phyloP scores from a whole-genome alignment of 495 filamentous ascomycete genomes.

The Penicillium antarcticum region DNA sequence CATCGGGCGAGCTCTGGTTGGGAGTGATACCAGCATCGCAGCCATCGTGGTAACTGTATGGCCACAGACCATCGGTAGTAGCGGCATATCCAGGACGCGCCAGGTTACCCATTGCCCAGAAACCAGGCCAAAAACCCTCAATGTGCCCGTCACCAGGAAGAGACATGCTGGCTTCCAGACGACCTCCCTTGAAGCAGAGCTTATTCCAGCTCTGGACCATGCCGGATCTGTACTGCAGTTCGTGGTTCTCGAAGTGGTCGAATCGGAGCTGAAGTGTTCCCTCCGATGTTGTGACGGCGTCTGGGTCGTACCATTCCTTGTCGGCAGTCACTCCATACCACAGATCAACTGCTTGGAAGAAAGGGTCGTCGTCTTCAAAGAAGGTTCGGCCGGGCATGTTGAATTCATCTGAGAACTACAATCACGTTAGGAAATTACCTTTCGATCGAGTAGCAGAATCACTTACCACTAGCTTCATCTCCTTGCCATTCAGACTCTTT shows the following conservation, averaged over 20 bases:
- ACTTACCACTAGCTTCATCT: conserved; percentile 62
- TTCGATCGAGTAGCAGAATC: neutral
- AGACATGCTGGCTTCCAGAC: conserved; percentile 74
- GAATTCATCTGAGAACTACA: conserved; percentile 76
- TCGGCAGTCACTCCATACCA: conserved; percentile 80
- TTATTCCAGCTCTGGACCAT: conserved; percentile 85
- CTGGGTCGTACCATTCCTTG: conserved; percentile 82
- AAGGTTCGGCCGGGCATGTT: conserved; percentile 68
- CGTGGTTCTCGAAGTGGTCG: conserved; percentile 65
- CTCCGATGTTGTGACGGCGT: conserved; percentile 65
- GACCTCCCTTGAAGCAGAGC: conserved; percentile 72
- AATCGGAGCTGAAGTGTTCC: conserved; percentile 67
- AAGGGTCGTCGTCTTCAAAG: conserved; percentile 72
- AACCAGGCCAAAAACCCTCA: conserved; percentile 75
- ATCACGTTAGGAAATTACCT: neutral
- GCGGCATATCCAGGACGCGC: conserved; percentile 67
- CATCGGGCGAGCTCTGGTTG: conserved; percentile 70
- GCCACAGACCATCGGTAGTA: conserved; percentile 74
- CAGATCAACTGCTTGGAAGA: conserved; percentile 66
- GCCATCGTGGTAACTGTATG: conserved; percentile 69
- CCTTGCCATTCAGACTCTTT: conserved; percentile 55
- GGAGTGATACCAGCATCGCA: conserved; percentile 75
- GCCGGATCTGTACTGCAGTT: conserved; percentile 69
- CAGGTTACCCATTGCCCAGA: conserved; percentile 78
- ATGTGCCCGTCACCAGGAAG: conserved; percentile 67